These are phyloP conservation scores for Pseudozyma sp. DNA, from an alignment of 1,284 basidiomycete genomes.

Conservation along the genomic window DNA sequence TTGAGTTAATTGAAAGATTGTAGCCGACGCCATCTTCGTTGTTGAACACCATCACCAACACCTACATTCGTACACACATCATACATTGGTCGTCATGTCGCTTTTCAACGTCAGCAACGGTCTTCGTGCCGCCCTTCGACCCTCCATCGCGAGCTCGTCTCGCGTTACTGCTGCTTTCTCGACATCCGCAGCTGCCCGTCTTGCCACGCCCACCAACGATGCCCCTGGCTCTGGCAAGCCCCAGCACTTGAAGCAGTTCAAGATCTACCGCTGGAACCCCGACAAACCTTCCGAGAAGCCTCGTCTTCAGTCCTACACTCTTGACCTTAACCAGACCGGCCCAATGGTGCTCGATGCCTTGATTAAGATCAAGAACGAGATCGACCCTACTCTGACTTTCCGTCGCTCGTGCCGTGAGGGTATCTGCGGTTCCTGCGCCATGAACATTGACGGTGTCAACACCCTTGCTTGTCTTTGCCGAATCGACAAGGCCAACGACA, in stretches of 20 bases:
- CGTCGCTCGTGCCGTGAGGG: slow-evolving; percentile 96
- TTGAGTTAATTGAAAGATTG: neutral
- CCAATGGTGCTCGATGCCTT: slow-evolving; percentile 92
- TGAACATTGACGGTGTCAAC: slow-evolving; percentile 97
- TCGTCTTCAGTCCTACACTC: slow-evolving; percentile 86
- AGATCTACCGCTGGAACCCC: slow-evolving; percentile 76
- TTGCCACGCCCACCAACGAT: slow-evolving; percentile 64
- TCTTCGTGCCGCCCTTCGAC: slow-evolving; percentile 42
- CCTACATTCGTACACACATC: neutral
- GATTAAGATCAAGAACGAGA: slow-evolving; percentile 99
- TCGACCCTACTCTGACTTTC: slow-evolving; percentile 96
- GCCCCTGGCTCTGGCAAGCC: slow-evolving; percentile 52
- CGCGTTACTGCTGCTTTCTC: slow-evolving; percentile 52
- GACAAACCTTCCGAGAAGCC: slow-evolving; percentile 94
- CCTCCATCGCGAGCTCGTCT: slow-evolving; percentile 34
- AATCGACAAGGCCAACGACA: slow-evolving; percentile 80
- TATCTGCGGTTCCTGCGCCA: slow-evolving; percentile 97
- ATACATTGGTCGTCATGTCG: slow-evolving; percentile 29
- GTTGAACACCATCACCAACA: slow-evolving; percentile 6
- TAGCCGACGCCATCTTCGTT: neutral
- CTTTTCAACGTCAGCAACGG: slow-evolving; percentile 43
- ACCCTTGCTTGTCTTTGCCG: slow-evolving; percentile 97
- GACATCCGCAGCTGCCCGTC: slow-evolving; percentile 53
- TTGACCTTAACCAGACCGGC: slow-evolving; percentile 93
- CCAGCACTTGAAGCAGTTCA: slow-evolving; percentile 65